phyloP scores from a whole-genome alignment of 2,329 filamentous ascomycete genomes.

The Ascochyta clinopodiicola region DNA sequence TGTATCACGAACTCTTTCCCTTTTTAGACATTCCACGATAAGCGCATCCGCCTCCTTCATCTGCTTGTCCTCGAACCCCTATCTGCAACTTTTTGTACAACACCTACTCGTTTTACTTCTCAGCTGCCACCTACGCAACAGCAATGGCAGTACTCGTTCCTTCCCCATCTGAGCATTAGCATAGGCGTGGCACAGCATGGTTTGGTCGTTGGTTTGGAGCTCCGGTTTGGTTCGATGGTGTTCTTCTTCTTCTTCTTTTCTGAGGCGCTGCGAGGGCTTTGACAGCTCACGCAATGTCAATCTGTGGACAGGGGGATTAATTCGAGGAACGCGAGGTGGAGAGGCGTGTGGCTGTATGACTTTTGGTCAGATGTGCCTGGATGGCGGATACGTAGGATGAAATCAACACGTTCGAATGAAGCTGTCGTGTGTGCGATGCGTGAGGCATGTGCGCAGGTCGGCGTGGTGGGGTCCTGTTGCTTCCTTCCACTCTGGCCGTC shows the following conservation, averaged over 20 bases:
- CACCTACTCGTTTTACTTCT: slow-evolving; percentile 13
- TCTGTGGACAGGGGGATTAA: slow-evolving; percentile 15
- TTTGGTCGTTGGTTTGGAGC: slow-evolving; percentile 26
- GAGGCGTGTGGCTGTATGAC: slow-evolving; percentile 18
- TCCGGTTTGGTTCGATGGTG: slow-evolving; percentile 11
- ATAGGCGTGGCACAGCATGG: slow-evolving; percentile 24
- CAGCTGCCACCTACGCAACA: slow-evolving; percentile 4
- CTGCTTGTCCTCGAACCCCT: background rate
- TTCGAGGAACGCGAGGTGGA: slow-evolving; percentile 5
- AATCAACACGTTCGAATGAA: slow-evolving; percentile 19
- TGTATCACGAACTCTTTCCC: slow-evolving; percentile 21
- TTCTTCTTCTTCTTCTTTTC: slow-evolving; percentile 9
- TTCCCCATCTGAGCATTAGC: slow-evolving; percentile 17
- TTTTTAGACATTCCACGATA: slow-evolving; percentile 8
- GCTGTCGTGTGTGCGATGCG: background rate
- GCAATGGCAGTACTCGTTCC: background rate
- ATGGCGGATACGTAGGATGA: slow-evolving; percentile 34
- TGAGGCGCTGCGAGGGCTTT: slow-evolving; percentile 25
- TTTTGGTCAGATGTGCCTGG: slow-evolving; percentile 19
- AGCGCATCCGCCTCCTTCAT: background rate
- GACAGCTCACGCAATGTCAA: slow-evolving; percentile 19
- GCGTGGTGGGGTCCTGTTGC: background rate
- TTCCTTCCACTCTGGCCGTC: no score
- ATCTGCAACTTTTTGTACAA: slow-evolving; percentile 21
- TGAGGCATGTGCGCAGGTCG: background rate